These are phyloP conservation scores for Auxenochlorella pyrenoidosa DNA, from an alignment of 139 green algal genomes.

Conservation along the genomic window DNA sequence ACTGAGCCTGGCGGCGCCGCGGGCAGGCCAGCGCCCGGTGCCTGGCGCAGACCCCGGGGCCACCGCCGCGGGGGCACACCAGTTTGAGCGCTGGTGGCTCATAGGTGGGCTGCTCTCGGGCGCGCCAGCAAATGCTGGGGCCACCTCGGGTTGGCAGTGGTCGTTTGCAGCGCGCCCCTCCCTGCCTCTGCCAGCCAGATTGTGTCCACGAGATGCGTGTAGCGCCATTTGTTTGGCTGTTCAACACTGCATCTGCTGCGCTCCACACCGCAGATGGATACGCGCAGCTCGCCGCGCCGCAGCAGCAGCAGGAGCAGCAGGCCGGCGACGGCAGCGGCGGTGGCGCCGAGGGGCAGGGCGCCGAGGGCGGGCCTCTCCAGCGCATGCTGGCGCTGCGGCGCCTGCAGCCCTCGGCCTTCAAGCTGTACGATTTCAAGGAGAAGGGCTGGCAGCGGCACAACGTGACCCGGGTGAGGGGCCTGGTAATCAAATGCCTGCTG, in stretches of 20 bases:
- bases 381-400: background rate
- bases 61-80: background rate
- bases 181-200: too few relatives aligned
- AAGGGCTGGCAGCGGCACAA: slow-evolving; percentile 20
- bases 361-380: background rate
- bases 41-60: background rate
- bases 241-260: too few relatives aligned
- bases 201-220: too few relatives aligned
- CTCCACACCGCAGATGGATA: background rate
- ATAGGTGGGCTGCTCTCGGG: background rate
- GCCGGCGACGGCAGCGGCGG: background rate
- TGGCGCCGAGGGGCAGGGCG: background rate
- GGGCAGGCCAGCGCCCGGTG: background rate
- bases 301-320: background rate
- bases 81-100: slow-evolving; percentile 20
- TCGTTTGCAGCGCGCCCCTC: too few relatives aligned
- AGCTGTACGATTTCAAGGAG: background rate
- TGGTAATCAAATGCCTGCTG: too few relatives aligned
- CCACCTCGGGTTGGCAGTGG: too few relatives aligned
- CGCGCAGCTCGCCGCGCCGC: background rate
- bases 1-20: background rate
- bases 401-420: slow-evolving; percentile 9
- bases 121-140: background rate
- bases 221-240: too few relatives aligned
- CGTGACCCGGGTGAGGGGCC: background rate